Base-by-base conservation (phyloP, 179 eudicot genomes). In the Beta lomatogona region DNA sequence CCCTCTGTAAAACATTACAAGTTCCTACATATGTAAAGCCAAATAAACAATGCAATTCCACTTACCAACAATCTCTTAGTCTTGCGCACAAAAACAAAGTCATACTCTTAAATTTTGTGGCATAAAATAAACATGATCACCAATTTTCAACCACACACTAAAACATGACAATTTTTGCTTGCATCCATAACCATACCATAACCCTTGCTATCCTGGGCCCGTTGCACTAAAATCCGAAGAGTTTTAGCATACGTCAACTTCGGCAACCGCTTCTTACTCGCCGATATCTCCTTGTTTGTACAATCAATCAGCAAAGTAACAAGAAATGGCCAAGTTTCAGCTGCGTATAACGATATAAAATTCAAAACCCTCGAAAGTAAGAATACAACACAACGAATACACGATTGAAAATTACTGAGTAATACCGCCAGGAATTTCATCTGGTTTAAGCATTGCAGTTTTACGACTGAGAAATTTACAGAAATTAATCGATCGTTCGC, bases 281-380 rank as follows among this genome's bases (percentile, higher is more conserved):
- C 83, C 22, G 90, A 85, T 82, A 92, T 87, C 92, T 96, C 99
- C 86, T 89, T 69, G 5, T 85, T 75, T 50, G 85, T 85, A 85
- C 97, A 93, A 75, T 88, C 86, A 76, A 83, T 89, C 80, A 96
- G 85, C 86, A 93, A 82, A 65, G 87, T 88, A 65, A 93, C 76
- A 22, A 96, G 93, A 88, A 88, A 94, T 50, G 99, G 94, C 99
- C 99, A 96, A 18, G 97, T 94, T 78, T 96, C 97, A 78, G 93
- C 99, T 96, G 90, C 88, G 73, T 4, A 76, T 10, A 66, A 36
- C 74, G 28, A 6, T 71, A 14, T 5, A 25, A 28, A 71, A 28
- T 16, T 28, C 28, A 75, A 60, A 78, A 64, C 64, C 28, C 28
- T 25, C 1, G 28, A 46, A 46, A 4, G 6, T 4, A 46, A 74